These are phyloP conservation scores for Westerdykella ornata DNA, from an alignment of 2,329 filamentous ascomycete genomes.

Conservation along the genomic window DNA sequence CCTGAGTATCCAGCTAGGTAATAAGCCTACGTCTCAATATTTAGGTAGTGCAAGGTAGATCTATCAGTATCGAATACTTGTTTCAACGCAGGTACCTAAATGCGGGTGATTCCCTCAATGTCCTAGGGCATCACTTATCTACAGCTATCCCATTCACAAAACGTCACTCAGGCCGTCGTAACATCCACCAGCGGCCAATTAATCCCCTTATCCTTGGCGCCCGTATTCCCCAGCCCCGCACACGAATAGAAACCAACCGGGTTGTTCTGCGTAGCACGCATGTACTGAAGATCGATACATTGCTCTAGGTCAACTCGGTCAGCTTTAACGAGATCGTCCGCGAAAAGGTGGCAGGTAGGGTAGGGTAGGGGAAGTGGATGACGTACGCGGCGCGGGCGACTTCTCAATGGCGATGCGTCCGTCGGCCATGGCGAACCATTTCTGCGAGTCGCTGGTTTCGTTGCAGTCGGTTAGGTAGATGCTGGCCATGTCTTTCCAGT, in stretches of 20 bases:
- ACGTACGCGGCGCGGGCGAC: constrained; percentile 14
- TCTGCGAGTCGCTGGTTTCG: constrained; percentile 17
- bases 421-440: constrained; percentile 25
- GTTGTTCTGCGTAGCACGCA: constrained; percentile 25
- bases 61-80: not conserved
- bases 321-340: no score
- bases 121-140: not conserved
- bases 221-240: constrained; percentile 24
- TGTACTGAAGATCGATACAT: constrained; percentile 30
- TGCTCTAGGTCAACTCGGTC: constrained; percentile 13
- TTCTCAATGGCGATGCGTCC: constrained; percentile 21
- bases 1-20: no score
- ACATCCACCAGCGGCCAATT: constrained; percentile 29
- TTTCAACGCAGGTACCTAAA: no score
- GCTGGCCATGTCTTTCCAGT: constrained; percentile 30
- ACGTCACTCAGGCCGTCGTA: constrained; percentile 4
- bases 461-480: constrained; percentile 23
- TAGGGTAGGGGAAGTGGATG: no score
- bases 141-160: no score
- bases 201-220: constrained; percentile 29
- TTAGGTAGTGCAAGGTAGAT: not conserved
- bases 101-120: not conserved
- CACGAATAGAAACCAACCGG: constrained; percentile 30
- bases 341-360: no score
- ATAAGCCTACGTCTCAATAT: no score